A percentile compares a stretch with the other conserved stretches of the same genome.
phyloP scores from a whole-genome alignment of 306 rosid species.

The Quercus variabilis region DNA sequence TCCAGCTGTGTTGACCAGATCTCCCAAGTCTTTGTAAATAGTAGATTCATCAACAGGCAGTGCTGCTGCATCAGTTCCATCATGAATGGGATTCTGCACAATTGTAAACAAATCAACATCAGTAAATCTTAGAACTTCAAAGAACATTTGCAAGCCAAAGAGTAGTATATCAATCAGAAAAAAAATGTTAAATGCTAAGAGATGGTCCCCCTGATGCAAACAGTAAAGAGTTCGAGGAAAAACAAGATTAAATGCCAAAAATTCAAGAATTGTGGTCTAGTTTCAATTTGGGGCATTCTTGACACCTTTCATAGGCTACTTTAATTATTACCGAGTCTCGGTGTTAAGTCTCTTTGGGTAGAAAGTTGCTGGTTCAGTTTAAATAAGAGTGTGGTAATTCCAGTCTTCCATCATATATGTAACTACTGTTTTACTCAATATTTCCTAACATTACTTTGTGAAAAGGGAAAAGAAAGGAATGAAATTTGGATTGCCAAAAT shows the following conservation, averaged over 20 bases:
- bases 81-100: constrained; percentile 14
- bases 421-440: not conserved
- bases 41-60: not conserved
- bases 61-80: constrained; percentile 10
- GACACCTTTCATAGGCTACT: no score
- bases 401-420: no score
- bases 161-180: not conserved
- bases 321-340: no score
- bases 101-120: not conserved
- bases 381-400: no score
- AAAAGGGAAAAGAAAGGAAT: not conserved
- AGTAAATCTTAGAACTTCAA: not conserved
- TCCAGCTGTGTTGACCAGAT: not conserved
- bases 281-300: no score
- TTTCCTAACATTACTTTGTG: not conserved
- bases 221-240: no score
- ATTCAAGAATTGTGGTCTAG: no score
- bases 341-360: no score
- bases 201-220: no score
- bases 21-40: not conserved
- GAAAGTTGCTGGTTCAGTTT: no score
- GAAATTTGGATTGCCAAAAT: not conserved
- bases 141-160: constrained; percentile 8
- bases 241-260: no score
- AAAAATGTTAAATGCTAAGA: no score